Evolutionary conservation across 73 alveolate genomes (phyloP).

Genomic region (Paramecium biaurelia): DNA sequence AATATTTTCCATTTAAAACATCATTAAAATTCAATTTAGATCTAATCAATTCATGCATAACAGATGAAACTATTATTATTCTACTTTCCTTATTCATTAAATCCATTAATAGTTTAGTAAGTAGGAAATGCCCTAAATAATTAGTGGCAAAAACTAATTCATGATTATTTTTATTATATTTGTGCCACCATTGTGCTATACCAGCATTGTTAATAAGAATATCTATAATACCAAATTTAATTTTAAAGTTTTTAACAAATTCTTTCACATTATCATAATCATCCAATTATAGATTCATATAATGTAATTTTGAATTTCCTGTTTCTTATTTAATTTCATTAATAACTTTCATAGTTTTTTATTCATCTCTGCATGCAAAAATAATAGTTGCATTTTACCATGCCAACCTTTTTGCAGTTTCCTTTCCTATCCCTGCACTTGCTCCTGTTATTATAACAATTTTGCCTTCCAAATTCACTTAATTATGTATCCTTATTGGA

Average conservation of each 20-base stretch:
- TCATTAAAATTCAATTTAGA: conserved; percentile 12
- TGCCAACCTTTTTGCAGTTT: conserved; percentile 52
- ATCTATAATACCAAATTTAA: neutral
- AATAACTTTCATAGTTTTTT: conserved; percentile 28
- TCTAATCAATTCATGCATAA: conserved; percentile 29
- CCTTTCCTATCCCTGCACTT: conserved; percentile 63
- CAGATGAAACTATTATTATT: conserved; percentile 49
- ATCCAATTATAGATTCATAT: neutral
- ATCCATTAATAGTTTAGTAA: conserved; percentile 11
- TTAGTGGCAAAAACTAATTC: conserved; percentile 54
- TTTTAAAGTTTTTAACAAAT: conserved; percentile 12
- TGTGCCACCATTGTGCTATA: conserved; percentile 2
- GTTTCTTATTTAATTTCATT: conserved; percentile 28
- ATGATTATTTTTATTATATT: conserved; percentile 33
- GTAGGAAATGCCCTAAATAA: conserved; percentile 58
- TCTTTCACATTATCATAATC: conserved; percentile 9
- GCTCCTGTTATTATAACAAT: conserved; percentile 59
- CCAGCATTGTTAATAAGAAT: conserved; percentile 64
- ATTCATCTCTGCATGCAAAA: conserved; percentile 61
- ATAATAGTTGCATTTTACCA: conserved; percentile 43
- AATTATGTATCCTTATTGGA: neutral
- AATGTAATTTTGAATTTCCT: conserved; percentile 47
- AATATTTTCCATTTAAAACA: conserved; percentile 37
- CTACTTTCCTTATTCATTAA: neutral
- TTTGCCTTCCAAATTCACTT: neutral